Evolutionary conservation across 257 asterid species (phyloP), one percentile per base, ranked within the genome.

Genomic region (Salvia hispanica): DNA sequence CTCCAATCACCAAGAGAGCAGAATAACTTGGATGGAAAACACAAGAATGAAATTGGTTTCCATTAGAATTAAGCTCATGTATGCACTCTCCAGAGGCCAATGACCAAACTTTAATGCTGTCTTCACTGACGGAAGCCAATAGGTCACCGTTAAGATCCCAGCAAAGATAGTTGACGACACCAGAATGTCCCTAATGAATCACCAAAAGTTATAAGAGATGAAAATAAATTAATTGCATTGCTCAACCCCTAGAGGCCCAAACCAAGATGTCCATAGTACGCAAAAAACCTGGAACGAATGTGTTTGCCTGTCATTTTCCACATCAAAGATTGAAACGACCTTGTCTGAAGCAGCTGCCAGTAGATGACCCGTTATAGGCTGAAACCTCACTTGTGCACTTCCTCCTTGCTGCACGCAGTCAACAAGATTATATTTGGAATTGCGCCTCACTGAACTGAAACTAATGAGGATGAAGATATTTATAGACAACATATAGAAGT

Each of bases 281-380:
- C 52, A 52, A 72, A 60, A 70, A 75, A 94, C 99, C 97, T 91
- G 95, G 87, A 94, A 88, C 42, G 83, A 67, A 72, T 85, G 95
- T 62, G 86, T 87, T 75, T 91, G 97, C 76, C 96, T 79, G 77
- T 94, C 98, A 39, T 77, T 94, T 76, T 94, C 99, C 28, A 89
- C 96, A 57, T 94, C 99, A 79, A 54, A 89, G 60, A 94, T 81
- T 9, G 99, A 85, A 8, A 94, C 95, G 79, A 80, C 85, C 66
- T 91, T 91, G 58, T 91, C 95, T 9, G 99, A 87, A 42, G 99
- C 98, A 8, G 98, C 98, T 61, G 99, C 99, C 72, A 94, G 80
- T 64, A 84, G 72, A 63, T 89, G 87, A 47, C 99, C 99, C 40
- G 79, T 85, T 73, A 78, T 46, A 51, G 99, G 98, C 74, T 89